These are phyloP conservation scores for Ophiostoma novo-ulmi DNA, from an alignment of 2,329 filamentous ascomycete genomes.

Conservation along the genomic window DNA sequence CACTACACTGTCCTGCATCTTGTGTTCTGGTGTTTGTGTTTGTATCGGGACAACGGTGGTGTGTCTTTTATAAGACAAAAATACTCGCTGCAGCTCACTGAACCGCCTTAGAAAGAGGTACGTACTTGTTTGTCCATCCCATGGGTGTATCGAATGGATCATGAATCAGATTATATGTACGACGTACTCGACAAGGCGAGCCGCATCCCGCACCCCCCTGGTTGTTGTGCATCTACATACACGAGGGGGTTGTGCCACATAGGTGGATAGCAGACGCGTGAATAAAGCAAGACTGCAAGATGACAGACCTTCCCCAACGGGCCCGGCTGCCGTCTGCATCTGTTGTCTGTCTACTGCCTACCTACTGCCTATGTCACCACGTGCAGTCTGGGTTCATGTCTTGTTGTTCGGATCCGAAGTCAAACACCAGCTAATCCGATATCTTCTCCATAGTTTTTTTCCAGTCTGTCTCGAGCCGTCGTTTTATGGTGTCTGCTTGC, in stretches of 20 bases:
- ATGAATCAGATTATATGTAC: not conserved
- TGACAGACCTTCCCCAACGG: conserved; percentile 8
- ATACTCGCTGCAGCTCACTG: not conserved
- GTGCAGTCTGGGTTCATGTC: conserved; percentile 2
- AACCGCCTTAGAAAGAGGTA: not conserved
- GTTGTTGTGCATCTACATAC: not conserved
- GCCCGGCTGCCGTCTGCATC: not conserved
- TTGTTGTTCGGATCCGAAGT: conserved; percentile 22
- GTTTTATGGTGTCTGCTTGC: not conserved
- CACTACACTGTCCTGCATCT: not conserved
- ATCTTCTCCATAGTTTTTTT: not conserved
- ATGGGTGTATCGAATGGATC: not conserved
- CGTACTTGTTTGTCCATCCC: not conserved
- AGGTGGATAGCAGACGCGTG: not conserved
- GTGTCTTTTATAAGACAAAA: not conserved
- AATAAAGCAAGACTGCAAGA: not conserved
- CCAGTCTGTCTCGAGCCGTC: not conserved
- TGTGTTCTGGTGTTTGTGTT: not conserved
- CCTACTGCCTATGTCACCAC: not conserved
- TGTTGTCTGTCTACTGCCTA: not conserved
- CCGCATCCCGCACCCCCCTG: not conserved
- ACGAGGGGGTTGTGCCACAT: not conserved
- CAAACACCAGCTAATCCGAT: conserved; percentile 20
- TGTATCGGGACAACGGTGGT: not conserved
- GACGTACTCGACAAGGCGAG: conserved; percentile 5